phyloP scores from a whole-genome alignment of 2,329 filamentous ascomycete genomes.

The Aspergillus ochraceoroseus region DNA sequence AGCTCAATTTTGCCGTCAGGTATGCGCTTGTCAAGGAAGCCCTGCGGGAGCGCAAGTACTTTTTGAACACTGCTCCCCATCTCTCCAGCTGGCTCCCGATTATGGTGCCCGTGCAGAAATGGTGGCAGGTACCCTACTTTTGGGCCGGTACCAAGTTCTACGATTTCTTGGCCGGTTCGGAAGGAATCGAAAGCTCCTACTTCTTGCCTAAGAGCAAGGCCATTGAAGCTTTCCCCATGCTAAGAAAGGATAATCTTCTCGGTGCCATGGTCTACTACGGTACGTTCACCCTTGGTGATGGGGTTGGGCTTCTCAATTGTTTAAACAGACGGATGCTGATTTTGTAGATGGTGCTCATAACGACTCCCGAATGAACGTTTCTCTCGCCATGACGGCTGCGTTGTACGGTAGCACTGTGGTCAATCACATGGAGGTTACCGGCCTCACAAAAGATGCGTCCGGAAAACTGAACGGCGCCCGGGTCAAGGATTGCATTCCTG shows the following conservation, averaged over 20 bases:
- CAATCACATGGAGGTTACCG: constrained; percentile 77
- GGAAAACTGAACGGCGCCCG: constrained; percentile 70
- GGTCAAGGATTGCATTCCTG: constrained; percentile 65
- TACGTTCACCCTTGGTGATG: constrained; percentile 27
- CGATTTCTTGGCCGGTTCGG: constrained; percentile 76
- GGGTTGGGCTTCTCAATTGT: not conserved
- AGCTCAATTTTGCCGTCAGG: constrained; percentile 21
- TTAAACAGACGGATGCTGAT: constrained; percentile 4
- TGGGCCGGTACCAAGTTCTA: constrained; percentile 72
- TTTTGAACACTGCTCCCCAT: constrained; percentile 76
- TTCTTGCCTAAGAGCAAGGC: constrained; percentile 83
- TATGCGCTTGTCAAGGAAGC: constrained; percentile 74
- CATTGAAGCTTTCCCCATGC: constrained; percentile 81
- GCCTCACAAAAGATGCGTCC: constrained; percentile 66
- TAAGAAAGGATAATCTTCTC: constrained; percentile 71
- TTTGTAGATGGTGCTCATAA: constrained; percentile 75
- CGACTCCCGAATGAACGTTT: constrained; percentile 88
- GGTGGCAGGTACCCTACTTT: constrained; percentile 77
- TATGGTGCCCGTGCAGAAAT: constrained; percentile 74
- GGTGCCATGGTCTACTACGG: constrained; percentile 84
- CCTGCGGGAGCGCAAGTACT: constrained; percentile 75
- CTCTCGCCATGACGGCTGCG: constrained; percentile 81
- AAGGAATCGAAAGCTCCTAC: constrained; percentile 85
- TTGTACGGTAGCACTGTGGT: constrained; percentile 77
- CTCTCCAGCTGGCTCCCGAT: constrained; percentile 76